Evolutionary conservation across 2,329 filamentous ascomycete species (phyloP).

Genomic region (Fusarium pseudoanthophilum): DNA sequence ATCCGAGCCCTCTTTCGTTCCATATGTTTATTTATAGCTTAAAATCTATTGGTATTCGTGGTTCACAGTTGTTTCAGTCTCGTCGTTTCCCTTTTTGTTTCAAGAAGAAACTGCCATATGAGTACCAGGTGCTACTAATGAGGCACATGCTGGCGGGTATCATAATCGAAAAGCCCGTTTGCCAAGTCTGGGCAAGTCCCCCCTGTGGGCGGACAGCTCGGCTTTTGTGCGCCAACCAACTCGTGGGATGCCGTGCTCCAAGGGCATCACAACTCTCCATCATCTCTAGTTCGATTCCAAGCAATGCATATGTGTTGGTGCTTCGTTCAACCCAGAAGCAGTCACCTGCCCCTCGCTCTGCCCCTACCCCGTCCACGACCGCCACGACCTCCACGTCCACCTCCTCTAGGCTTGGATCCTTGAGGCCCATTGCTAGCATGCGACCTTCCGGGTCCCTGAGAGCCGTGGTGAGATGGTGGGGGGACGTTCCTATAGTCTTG

Average conservation of each 20-base stretch:
- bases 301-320: not conserved
- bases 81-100: constrained; percentile 22
- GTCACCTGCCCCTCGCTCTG: constrained; percentile 44
- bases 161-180: constrained; percentile 32
- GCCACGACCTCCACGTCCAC: constrained; percentile 40
- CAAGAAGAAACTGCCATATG: constrained; percentile 13
- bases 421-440: constrained; percentile 33
- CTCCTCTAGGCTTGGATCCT: constrained; percentile 33
- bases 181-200: constrained; percentile 30
- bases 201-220: constrained; percentile 20
- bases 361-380: constrained; percentile 46
- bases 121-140: not conserved
- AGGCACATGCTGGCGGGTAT: constrained; percentile 36
- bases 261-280: constrained; percentile 25
- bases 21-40: not conserved
- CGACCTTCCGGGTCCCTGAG: constrained; percentile 21
- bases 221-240: constrained; percentile 36
- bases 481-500: constrained; percentile 46
- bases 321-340: constrained; percentile 1
- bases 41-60: not conserved
- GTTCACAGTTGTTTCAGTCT: not conserved
- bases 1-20: not conserved
- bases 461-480: constrained; percentile 40
- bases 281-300: constrained; percentile 15
- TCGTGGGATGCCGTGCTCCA: constrained; percentile 16